These are phyloP conservation scores for Paramarasmius palmivorus DNA, from an alignment of 1,284 basidiomycete species.

Conservation along the genomic window DNA sequence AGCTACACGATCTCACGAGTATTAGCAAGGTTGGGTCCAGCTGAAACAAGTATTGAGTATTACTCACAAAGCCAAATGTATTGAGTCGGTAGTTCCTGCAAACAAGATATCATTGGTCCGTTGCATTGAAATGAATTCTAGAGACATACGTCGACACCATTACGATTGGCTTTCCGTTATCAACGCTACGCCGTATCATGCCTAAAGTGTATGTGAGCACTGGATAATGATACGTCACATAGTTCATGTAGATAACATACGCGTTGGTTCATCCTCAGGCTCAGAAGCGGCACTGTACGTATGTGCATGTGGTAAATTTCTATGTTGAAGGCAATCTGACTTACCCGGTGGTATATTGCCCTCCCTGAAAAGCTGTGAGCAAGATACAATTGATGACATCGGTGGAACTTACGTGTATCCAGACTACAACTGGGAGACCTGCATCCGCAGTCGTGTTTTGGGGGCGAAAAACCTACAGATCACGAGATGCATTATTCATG, in stretches of 20 bases:
- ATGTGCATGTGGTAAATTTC: constrained; percentile 1
- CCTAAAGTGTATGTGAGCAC: constrained; percentile 31
- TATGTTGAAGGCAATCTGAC: constrained; percentile 5
- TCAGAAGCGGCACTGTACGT: constrained; percentile 41
- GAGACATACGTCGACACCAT: constrained; percentile 56
- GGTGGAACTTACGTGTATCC: constrained; percentile 46
- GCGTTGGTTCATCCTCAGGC: constrained; percentile 43
- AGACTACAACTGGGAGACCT: constrained; percentile 49
- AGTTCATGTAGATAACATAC: constrained; percentile 29
- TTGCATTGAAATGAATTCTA: too few relatives aligned
- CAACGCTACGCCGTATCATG: constrained; percentile 49
- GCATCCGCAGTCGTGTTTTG: constrained; percentile 30
- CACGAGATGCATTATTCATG: too few relatives aligned
- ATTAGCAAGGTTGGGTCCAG: constrained; percentile 15
- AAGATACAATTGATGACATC: neutral
- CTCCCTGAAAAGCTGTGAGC: constrained; percentile 41
- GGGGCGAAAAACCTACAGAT: constrained; percentile 45
- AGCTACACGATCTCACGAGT: constrained; percentile 32
- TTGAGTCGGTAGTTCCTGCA: constrained; percentile 59
- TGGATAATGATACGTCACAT: neutral
- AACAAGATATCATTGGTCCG: neutral
- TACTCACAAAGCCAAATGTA: constrained; percentile 57
- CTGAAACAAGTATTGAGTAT: neutral
- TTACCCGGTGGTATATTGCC: constrained; percentile 48
- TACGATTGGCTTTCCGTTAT: constrained; percentile 49